A percentile compares a stretch with the other conserved stretches of the same genome.
phyloP scores from a whole-genome alignment of 768 basidiomycete genomes.

The Pulveroboletus sp. region DNA sequence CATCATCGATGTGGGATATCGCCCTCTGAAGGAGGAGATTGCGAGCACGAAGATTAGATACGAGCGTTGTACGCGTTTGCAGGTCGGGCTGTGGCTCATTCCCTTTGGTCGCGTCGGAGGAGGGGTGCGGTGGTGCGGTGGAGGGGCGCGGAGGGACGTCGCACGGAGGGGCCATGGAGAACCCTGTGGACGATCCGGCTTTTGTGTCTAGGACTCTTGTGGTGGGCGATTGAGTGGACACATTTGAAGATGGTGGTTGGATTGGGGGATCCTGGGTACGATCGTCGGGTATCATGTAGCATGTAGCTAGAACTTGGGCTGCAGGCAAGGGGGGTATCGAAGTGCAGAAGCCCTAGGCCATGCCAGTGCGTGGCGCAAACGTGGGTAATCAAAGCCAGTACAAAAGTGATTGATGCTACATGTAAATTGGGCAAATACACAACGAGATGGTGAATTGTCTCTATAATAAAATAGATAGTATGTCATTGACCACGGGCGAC shows the following conservation, averaged over 20 bases:
- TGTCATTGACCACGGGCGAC: constrained; percentile 7
- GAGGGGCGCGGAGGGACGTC: constrained; percentile 24
- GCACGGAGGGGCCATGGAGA: constrained; percentile 9
- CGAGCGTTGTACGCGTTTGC: constrained; percentile 18
- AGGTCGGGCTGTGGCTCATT: constrained; percentile 9
- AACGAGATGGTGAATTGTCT: constrained; percentile 6
- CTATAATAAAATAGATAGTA: constrained; percentile 9
- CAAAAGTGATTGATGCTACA: constrained; percentile 11
- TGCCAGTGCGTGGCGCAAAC: no score
- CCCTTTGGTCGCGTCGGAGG: constrained; percentile 11
- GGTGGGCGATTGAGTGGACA: constrained; percentile 11
- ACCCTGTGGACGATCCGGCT: constrained; percentile 3
- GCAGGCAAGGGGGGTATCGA: no score
- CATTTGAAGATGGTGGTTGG: constrained; percentile 18
- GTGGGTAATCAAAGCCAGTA: background rate
- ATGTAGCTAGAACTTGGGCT: constrained; percentile 14
- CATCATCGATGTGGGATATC: constrained; percentile 32
- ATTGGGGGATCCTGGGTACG: constrained; percentile 9
- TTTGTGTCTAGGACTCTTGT: constrained; percentile 8
- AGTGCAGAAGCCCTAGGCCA: no score
- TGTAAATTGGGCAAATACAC: constrained; percentile 14
- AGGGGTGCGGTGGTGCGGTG: constrained; percentile 26
- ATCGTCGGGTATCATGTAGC: constrained; percentile 30
- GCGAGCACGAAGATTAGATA: constrained; percentile 29
- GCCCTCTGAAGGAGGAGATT: constrained; percentile 32